Base-by-base conservation (phyloP, 2,329 filamentous ascomycete species). In the Venturia effusa region DNA sequence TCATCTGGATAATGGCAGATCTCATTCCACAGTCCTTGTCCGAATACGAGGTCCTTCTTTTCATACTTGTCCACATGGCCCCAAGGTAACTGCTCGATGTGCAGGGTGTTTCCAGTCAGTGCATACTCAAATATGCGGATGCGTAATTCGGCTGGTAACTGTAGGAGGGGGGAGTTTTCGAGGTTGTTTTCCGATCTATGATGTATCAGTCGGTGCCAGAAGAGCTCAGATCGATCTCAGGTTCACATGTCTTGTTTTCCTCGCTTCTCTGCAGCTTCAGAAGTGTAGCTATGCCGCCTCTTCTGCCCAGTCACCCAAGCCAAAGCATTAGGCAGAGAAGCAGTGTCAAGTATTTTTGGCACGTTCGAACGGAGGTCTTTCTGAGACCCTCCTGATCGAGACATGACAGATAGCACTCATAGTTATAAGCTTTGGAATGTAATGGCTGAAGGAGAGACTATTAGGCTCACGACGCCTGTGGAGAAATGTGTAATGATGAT, bases 11-110 rank as follows among this genome's bases (percentile, higher is more conserved):
- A 15, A 51, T 54, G 60, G 19, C 60, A 62, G 40, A 51, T 62
- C 17, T 62, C 41, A 30, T 62, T 62, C 60, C 60, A 62, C 27
- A 62, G 60, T 45, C 60, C 60, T 62, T 62, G 60, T 6, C 60
- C 60, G 15, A 62, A 62, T 19, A 32, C 22, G 22, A 62, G 27
- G 40, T 62, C 60, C 24, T 62, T 62, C 60, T 62, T 62, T 22
- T 62, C 60, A 34, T 62, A 62, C 24, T 19, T 41, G 30, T 62
- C 60, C 24, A 62, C 60, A 51, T 62, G 40, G 10, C 60, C 60
- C 43, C 40, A 37, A 48, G 40, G 60, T 11, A 62, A 19, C 30
- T 62, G 60, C 32, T 62, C 60, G 17, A 62, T n/a, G 19, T 62
- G 60, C 4, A 62, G 5, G 27, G 32, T 32, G 41, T 48, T 41